phyloP scores from a whole-genome alignment of 192 early-diverging fungal genomes.

The Globomyces pollinis-pini region DNA sequence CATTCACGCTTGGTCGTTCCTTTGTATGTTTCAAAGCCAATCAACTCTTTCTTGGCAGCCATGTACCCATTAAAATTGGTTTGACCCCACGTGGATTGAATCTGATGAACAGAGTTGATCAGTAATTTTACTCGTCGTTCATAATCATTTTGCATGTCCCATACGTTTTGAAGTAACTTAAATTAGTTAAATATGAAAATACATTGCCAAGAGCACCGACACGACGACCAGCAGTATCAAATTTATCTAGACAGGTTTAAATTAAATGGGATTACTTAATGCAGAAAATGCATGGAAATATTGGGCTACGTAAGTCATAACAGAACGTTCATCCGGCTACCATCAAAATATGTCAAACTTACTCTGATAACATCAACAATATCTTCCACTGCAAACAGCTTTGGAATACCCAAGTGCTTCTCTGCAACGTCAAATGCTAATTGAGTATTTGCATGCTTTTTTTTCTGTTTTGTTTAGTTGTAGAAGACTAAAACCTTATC shows the following conservation, averaged over 20 bases:
- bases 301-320: constrained; percentile 97
- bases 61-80: constrained; percentile 62
- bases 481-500: constrained; percentile 46
- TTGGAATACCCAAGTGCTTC: constrained; percentile 78
- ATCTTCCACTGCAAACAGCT: constrained; percentile 93
- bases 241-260: constrained; percentile 78
- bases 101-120: constrained; percentile 57
- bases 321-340: constrained; percentile 88
- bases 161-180: constrained; percentile 77
- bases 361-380: constrained; percentile 73
- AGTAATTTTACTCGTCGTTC: constrained; percentile 72
- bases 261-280: too few species aligned
- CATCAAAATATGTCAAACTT: not conserved
- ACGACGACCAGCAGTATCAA: constrained; percentile 84
- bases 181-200: constrained; percentile 8
- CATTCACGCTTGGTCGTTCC: constrained; percentile 68
- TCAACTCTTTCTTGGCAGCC: constrained; percentile 64
- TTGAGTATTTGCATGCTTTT: constrained; percentile 78
- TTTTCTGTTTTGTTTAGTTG: constrained; percentile 14
- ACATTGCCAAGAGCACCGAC: constrained; percentile 74
- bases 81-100: constrained; percentile 60
- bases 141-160: constrained; percentile 92
- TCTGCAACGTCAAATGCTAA: constrained; percentile 94
- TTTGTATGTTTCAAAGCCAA: constrained; percentile 81
- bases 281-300: constrained; percentile 97